Base-by-base conservation (phyloP, 2,329 filamentous ascomycete genomes). In the Neofusicoccum laricinum region DNA sequence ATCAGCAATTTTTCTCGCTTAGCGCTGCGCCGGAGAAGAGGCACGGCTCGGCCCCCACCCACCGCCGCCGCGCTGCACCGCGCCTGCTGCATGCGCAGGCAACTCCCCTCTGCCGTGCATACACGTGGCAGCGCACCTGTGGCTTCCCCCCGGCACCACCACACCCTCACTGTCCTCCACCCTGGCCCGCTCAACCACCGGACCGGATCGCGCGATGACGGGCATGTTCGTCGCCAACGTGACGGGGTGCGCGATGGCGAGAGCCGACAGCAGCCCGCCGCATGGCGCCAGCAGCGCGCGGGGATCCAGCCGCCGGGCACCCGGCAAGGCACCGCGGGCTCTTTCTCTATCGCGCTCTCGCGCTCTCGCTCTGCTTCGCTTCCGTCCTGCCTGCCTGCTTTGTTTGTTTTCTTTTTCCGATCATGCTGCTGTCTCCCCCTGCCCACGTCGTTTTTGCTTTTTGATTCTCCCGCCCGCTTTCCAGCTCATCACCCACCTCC, bases 41-140 rank as follows among this genome's bases (percentile, higher is more conserved):
- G 62, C 62, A 58, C 62, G 62, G 51, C 40, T 48, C 62, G 62
- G 62, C 62, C 62, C 62, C 62, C 62, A 64, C 62, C 62, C 32
- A 11, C 21, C 19, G 30, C 30, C 41, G 57, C 14, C 36, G 32
- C 41, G 21, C 38, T 46, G 38, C 55, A 19, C 38, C 21, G 32
- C 32, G 17, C 36, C 17, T 8, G 12, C 41, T 43, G 36, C 36
- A 38, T 38, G 36, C 17, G 40, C 25, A 61, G 19, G 15, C 55
- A 61, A 38, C 40, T 34, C 55, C 25, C 55, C 58, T 21, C 55
- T 61, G 48, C 50, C 41, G 43, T 43, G 51, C 58, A 63, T 65
- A 66, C 65, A 66, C 65, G 65, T 66, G 62, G 65, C 65, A 66
- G 43, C 51, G 65, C 65, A 62, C 38, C 38, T 63, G 59, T 65